Conservation (phyloP, 1,284 basidiomycete species). For the Porodaedalea pini region DNA sequence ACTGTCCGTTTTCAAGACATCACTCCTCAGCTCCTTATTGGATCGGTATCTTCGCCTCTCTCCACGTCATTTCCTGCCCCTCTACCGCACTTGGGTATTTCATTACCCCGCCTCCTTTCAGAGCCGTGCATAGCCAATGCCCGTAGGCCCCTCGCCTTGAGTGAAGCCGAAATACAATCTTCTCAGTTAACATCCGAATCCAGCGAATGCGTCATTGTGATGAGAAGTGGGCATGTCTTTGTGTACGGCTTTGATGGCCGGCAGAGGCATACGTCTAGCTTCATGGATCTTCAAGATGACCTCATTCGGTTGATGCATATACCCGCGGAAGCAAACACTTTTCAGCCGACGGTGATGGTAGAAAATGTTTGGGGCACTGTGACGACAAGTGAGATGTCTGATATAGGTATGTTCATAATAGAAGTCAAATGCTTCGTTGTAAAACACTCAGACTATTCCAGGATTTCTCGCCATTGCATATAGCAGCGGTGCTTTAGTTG, state of each 20-base stretch:
- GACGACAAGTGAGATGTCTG: constrained; percentile 57
- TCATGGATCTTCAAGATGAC: constrained; percentile 38
- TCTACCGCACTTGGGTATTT: constrained; percentile 61
- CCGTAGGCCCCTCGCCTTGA: constrained; percentile 31
- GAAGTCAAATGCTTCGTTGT: too few relatives aligned
- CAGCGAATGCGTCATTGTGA: constrained; percentile 60
- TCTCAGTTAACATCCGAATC: constrained; percentile 62
- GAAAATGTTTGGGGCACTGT: constrained; percentile 47
- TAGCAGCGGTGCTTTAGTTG: constrained; percentile 50
- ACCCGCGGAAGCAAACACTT: constrained; percentile 39
- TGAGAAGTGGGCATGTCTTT: constrained; percentile 65
- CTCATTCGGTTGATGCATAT: constrained; percentile 48
- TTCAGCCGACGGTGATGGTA: constrained; percentile 61
- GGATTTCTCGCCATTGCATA: constrained; percentile 77
- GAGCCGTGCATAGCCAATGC: constrained; percentile 40
- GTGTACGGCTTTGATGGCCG: constrained; percentile 51
- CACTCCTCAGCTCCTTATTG: constrained; percentile 62
- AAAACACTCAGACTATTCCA: too few relatives aligned
- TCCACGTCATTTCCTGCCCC: constrained; percentile 57
- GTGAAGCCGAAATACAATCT: constrained; percentile 44
- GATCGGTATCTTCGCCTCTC: constrained; percentile 42
- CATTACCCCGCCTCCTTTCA: constrained; percentile 47
- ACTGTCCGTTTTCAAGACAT: constrained; percentile 66
- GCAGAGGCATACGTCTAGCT: constrained; percentile 22
- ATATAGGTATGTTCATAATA: constrained; percentile 53